Percentiles rank a stretch among this genome's conserved stretches.
phyloP scores from a whole-genome alignment of 805 yeast genomes.

The Candida incommunis region DNA sequence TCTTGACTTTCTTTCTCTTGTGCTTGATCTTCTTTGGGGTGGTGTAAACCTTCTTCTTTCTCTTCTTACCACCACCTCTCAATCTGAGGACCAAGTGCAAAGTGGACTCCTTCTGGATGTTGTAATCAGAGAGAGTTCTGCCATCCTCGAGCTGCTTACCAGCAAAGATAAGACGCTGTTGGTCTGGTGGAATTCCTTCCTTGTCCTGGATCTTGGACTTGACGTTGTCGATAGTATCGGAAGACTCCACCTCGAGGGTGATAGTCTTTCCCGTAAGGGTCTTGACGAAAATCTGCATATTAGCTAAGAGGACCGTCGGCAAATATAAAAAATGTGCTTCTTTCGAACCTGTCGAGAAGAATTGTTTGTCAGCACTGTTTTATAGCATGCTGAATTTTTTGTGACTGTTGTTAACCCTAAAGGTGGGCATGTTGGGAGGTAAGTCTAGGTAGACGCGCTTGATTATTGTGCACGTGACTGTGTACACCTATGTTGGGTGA shows the following conservation, averaged over 20 bases:
- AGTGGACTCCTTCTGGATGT: slow-evolving; percentile 96
- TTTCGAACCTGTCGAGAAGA: slow-evolving; percentile 13
- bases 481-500: no score
- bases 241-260: slow-evolving; percentile 95
- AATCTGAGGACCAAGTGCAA: slow-evolving; percentile 91
- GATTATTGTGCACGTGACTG: no score
- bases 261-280: slow-evolving; percentile 98
- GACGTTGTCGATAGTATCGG: slow-evolving; percentile 95
- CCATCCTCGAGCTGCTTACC: slow-evolving; percentile 93
- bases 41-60: slow-evolving; percentile 99
- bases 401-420: neutral
- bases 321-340: slow-evolving; percentile 16
- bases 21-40: slow-evolving; percentile 99
- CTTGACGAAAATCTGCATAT: slow-evolving; percentile 80
- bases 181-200: slow-evolving; percentile 97
- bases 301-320: slow-evolving; percentile 24
- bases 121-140: slow-evolving; percentile 93
- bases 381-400: neutral
- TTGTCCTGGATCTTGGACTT: slow-evolving; percentile 94
- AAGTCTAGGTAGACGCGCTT: no score
- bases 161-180: slow-evolving; percentile 92
- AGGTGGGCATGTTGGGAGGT: no score
- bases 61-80: slow-evolving; percentile 99
- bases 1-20: slow-evolving; percentile 98
- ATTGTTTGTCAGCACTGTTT: neutral